Evolutionary conservation across 2,329 filamentous ascomycete genomes (phyloP), one percentile per base, ranked within the genome.

Genomic region (Colletotrichum sp.): DNA sequence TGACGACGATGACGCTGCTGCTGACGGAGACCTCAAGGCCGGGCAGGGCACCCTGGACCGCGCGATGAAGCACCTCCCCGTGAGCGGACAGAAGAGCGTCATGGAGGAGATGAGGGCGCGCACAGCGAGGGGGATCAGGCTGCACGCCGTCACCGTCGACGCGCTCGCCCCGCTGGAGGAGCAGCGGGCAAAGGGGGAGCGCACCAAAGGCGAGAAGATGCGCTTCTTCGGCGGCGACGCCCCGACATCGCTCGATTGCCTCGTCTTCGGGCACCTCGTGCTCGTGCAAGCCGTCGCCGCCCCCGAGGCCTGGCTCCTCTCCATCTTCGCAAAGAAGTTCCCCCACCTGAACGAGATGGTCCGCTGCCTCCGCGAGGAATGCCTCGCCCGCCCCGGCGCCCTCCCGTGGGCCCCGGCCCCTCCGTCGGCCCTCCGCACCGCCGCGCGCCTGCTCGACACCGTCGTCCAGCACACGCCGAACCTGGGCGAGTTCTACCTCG

Each of bases 211-310:
- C 5, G 52, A 48, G 14, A 59, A 68, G 59, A 66, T 6, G 71
- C 78, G 81, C 30, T 86, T 86, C 77, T 83, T 86, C 64, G 75
- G 76, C 43, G 79, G 77, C 64, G 77, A 77, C 7, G 71, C 72
- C n/a, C 88, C 91, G 0, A 92, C 91, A 3, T 92, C 90, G 71
- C 85, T 98, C 28, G 96, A 98, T 83, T 98, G 95, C 82, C 83
- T 98, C 63, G 93, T 92, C 0, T 91, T 95, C 80, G 97, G 93
- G 13, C 98, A 98, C 82, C 86, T 99, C 43, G 90, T 92, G 3
- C 85, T 98, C 66, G 94, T 97, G 87, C 87, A 94, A 26, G 85
- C 87, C 69, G 83, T 85, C 9, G 81, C 84, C 14, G 87, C 89
- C 5, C 89, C 88, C 4, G 84, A 85, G 68, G 85, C 88, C 68